A percentile compares a stretch with the other conserved stretches of the same genome.
phyloP scores from a whole-genome alignment of 257 asterid species.

The Plantago ovata region DNA sequence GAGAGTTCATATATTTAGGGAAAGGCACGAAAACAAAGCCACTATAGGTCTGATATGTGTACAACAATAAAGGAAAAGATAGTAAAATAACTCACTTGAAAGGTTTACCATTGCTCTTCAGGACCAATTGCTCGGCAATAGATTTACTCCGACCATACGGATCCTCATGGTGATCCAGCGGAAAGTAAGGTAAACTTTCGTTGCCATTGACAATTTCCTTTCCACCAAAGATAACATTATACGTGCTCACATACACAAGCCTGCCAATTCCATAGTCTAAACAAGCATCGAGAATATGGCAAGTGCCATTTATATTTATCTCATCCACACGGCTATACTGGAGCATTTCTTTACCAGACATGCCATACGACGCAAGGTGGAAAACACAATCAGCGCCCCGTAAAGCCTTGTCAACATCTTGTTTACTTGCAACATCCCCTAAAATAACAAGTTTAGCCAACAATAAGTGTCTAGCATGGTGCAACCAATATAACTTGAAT shows the following conservation, averaged over 20 bases:
- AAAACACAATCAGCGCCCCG: slow-evolving; percentile 78
- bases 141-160: slow-evolving; percentile 91
- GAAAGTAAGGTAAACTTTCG: slow-evolving; percentile 76
- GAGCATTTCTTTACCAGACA: slow-evolving; percentile 98
- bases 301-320: slow-evolving; percentile 79
- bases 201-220: slow-evolving; percentile 81
- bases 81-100: slow-evolving; percentile 49
- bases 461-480: background rate
- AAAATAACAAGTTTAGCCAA: background rate
- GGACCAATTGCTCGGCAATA: slow-evolving; percentile 83
- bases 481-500: slow-evolving; percentile 1
- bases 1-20: too few species aligned
- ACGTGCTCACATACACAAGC: slow-evolving; percentile 89
- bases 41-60: too few species aligned
- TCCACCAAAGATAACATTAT: slow-evolving; percentile 83
- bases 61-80: background rate
- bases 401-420: slow-evolving; percentile 67
- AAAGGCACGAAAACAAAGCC: too few species aligned
- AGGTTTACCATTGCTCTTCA: slow-evolving; percentile 75
- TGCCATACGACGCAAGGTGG: slow-evolving; percentile 96
- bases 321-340: slow-evolving; percentile 80
- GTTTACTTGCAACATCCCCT: slow-evolving; percentile 70
- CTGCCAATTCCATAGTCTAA: slow-evolving; percentile 59
- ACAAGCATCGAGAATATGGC: slow-evolving; percentile 80
- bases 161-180: slow-evolving; percentile 81